Conservation (phyloP, 208 protist species). For the Trypanosoma brucei region DNA sequence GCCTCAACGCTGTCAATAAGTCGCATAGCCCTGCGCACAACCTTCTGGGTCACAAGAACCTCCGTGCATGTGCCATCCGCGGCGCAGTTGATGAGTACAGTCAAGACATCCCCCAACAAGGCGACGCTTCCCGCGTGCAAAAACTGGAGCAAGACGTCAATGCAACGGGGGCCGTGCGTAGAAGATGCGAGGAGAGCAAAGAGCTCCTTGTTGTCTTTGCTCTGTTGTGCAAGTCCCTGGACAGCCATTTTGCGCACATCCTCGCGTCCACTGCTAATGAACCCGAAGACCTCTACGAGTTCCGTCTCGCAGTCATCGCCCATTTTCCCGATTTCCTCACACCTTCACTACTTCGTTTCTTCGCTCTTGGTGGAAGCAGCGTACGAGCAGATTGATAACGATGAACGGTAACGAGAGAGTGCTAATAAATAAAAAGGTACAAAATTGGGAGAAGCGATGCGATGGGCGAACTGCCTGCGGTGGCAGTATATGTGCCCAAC, state of each 20-base stretch:
- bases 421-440: too few species aligned
- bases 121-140: conserved; percentile 37
- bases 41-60: conserved; percentile 52
- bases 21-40: conserved; percentile 76
- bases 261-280: conserved; percentile 58
- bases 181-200: conserved; percentile 42
- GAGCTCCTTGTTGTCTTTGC: conserved; percentile 67
- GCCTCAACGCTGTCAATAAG: conserved; percentile 64
- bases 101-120: conserved; percentile 71
- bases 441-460: too few species aligned
- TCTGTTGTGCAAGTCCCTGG: conserved; percentile 66
- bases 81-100: conserved; percentile 77
- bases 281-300: conserved; percentile 63
- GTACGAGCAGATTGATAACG: too few species aligned
- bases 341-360: background rate
- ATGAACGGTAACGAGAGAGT: too few species aligned
- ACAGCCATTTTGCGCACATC: conserved; percentile 84
- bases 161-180: conserved; percentile 24
- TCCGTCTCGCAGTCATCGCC: conserved; percentile 16
- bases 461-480: too few species aligned
- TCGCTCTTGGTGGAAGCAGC: too few species aligned
- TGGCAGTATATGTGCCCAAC: too few species aligned
- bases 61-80: conserved; percentile 66
- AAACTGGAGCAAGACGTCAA: conserved; percentile 63
- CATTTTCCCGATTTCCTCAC: conserved; percentile 11